These are phyloP conservation scores for Curvularia spicifera DNA, from an alignment of 2,329 filamentous ascomycete genomes.

Conservation along the genomic window DNA sequence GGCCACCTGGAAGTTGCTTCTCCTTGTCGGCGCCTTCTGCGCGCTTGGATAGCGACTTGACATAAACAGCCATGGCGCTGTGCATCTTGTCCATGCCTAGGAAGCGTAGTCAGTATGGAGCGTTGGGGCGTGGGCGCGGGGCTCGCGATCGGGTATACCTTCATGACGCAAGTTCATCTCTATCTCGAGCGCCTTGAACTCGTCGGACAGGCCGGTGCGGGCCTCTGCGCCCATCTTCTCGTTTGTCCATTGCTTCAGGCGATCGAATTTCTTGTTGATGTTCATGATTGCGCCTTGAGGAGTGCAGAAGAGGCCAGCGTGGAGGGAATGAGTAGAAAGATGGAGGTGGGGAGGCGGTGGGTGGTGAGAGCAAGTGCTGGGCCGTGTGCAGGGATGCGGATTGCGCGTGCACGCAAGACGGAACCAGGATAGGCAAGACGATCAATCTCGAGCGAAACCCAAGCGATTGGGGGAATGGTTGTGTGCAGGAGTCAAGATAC, in stretches of 20 bases:
- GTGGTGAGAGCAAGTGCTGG: slow-evolving; percentile 21
- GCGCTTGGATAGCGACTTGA: slow-evolving; percentile 86
- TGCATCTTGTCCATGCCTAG: slow-evolving; percentile 90
- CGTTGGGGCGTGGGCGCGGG: slow-evolving; percentile 9
- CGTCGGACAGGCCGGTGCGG: slow-evolving; percentile 84
- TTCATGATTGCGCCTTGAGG: slow-evolving; percentile 55
- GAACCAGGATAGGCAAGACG: slow-evolving; percentile 6
- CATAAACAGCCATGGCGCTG: slow-evolving; percentile 80
- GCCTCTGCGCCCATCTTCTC: slow-evolving; percentile 94
- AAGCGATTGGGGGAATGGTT: background rate
- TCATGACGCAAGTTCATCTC: slow-evolving; percentile 92
- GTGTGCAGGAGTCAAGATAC: slow-evolving; percentile 1
- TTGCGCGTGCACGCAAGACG: slow-evolving; percentile 19
- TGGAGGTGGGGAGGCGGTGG: slow-evolving; percentile 21
- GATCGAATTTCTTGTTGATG: slow-evolving; percentile 87
- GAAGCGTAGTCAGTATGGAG: slow-evolving; percentile 12
- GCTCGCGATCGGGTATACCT: slow-evolving; percentile 60
- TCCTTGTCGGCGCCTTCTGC: slow-evolving; percentile 87
- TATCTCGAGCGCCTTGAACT: slow-evolving; percentile 87
- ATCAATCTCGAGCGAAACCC: slow-evolving; percentile 10
- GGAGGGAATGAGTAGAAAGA: slow-evolving; percentile 10
- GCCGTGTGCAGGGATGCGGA: slow-evolving; percentile 25
- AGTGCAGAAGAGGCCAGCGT: slow-evolving; percentile 3
- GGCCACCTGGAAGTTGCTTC: slow-evolving; percentile 79
- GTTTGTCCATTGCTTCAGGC: slow-evolving; percentile 96